These are phyloP conservation scores for Fraxinus paxiana DNA, from an alignment of 305 asterid genomes.

Conservation along the genomic window DNA sequence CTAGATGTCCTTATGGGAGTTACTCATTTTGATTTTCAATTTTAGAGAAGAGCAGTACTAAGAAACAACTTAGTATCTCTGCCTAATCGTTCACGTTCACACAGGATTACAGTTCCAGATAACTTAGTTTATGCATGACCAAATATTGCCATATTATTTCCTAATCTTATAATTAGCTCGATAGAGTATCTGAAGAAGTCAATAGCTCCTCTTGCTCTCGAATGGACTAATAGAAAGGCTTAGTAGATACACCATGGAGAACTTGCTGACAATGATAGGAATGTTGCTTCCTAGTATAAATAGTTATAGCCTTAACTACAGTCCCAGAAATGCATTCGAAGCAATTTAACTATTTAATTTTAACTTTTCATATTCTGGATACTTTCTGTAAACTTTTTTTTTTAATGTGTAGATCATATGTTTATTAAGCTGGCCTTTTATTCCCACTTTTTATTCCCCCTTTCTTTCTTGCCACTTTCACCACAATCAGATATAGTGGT, in stretches of 20 bases:
- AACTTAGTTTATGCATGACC: background rate
- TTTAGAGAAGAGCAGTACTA: background rate
- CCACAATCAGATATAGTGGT: background rate
- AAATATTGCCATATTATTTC: background rate
- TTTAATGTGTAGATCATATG: background rate
- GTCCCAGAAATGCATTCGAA: background rate
- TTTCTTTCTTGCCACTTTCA: background rate
- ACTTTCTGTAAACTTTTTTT: background rate
- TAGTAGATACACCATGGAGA: background rate
- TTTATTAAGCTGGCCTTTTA: background rate
- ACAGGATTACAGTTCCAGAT: background rate
- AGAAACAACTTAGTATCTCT: background rate
- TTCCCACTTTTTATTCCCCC: background rate
- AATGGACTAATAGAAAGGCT: conserved; percentile 4
- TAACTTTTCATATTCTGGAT: background rate
- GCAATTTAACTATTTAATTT: background rate
- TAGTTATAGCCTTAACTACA: conserved; percentile 2
- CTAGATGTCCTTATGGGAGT: background rate
- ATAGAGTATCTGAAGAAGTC: background rate
- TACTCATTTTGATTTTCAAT: background rate
- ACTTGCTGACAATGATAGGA: background rate
- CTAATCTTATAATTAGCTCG: background rate
- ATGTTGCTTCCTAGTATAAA: background rate
- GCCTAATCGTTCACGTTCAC: background rate
- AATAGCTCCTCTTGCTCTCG: background rate